Conservation (phyloP, 441 rosid species). For the Eutrema salsugineum region DNA sequence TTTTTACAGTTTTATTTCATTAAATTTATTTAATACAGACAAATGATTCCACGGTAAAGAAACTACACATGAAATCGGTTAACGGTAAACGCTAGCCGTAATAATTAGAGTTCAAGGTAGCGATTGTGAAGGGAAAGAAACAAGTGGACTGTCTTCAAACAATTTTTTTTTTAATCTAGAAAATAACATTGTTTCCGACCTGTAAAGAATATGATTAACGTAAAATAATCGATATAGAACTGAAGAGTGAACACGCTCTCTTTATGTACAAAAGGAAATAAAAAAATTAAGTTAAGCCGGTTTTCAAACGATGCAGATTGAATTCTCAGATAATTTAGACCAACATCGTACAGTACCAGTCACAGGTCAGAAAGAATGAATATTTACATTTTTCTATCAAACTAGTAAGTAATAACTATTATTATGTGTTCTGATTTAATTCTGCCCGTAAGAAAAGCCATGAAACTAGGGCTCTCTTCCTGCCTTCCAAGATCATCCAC, state of each 20-base stretch:
- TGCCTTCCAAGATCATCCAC: conserved; percentile 10
- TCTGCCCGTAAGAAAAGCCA: conserved; percentile 14
- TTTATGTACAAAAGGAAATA: neutral
- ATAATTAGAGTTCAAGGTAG: neutral
- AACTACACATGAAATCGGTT: neutral
- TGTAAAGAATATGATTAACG: neutral
- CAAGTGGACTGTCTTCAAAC: neutral
- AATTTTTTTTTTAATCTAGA: no score
- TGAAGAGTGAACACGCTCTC: neutral
- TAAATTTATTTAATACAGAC: neutral
- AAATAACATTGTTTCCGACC: neutral
- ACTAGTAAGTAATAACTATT: neutral
- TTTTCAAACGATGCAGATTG: neutral
- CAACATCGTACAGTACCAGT: neutral
- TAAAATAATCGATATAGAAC: neutral
- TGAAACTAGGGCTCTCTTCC: conserved; percentile 22
- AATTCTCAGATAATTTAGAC: neutral
- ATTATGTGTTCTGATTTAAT: neutral
- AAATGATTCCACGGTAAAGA: neutral
- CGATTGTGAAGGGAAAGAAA: neutral
- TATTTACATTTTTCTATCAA: conserved; percentile 9
- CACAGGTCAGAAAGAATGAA: neutral
- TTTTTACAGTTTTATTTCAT: neutral
- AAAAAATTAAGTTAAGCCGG: neutral
- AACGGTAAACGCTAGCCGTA: neutral